phyloP scores from a whole-genome alignment of 2,329 filamentous ascomycete genomes.

The Penicillium sp. region DNA sequence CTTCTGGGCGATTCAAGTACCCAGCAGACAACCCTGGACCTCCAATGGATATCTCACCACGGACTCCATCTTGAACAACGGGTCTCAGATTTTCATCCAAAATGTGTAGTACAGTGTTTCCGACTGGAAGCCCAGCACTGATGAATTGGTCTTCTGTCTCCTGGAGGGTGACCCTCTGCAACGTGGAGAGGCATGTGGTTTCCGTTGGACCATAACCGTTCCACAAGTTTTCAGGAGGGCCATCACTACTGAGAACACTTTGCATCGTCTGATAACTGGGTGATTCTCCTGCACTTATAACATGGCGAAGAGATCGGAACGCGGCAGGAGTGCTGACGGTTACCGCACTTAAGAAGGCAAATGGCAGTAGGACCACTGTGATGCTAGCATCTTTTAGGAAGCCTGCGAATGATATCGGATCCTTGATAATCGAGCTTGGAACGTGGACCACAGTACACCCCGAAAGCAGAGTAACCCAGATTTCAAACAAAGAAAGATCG shows the following conservation, averaged over 20 bases:
- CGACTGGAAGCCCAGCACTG: not conserved
- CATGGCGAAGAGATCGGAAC: constrained; percentile 6
- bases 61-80: not conserved
- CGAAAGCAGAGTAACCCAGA: constrained; percentile 13
- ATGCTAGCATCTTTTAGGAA: not conserved
- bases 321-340: not conserved
- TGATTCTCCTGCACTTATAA: constrained; percentile 10
- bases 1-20: not conserved
- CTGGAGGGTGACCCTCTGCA: not conserved
- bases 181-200: not conserved
- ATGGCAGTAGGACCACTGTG: not conserved
- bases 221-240: constrained; percentile 13
- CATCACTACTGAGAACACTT: not conserved
- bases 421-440: not conserved
- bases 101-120: not conserved
- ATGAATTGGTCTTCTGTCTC: not conserved
- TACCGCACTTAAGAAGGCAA: not conserved
- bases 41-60: not conserved
- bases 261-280: constrained; percentile 7
- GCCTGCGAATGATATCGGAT: not conserved
- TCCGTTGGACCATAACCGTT: constrained; percentile 20
- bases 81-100: not conserved
- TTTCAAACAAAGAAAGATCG: constrained; percentile 15
- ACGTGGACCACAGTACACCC: constrained; percentile 12
- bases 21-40: not conserved